Conservation (phyloP, 2,329 filamentous ascomycete genomes). For the Aspergillus alliaceus region DNA sequence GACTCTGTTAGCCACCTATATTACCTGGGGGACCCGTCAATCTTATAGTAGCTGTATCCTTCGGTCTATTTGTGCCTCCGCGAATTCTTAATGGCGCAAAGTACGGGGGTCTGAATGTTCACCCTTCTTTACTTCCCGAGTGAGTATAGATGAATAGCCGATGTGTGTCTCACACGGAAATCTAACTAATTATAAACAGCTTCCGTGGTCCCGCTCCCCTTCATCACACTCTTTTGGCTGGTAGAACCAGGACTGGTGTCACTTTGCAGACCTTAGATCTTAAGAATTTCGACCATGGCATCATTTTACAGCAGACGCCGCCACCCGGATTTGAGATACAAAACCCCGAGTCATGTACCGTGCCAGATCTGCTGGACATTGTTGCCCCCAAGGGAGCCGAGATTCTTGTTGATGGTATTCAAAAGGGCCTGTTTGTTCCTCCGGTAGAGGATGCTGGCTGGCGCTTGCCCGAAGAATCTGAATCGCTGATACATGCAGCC, state of each 20-base stretch:
- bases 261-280: slow-evolving; percentile 84
- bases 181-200: slow-evolving; percentile 41
- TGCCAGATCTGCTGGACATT: slow-evolving; percentile 51
- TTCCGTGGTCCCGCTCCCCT: slow-evolving; percentile 84
- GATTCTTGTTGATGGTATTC: slow-evolving; percentile 69
- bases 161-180: neutral
- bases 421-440: slow-evolving; percentile 63
- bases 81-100: slow-evolving; percentile 68
- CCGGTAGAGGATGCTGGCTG: slow-evolving; percentile 48
- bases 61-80: slow-evolving; percentile 82
- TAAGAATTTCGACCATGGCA: slow-evolving; percentile 73
- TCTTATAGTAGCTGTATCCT: slow-evolving; percentile 88
- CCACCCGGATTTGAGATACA: slow-evolving; percentile 55
- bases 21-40: slow-evolving; percentile 56
- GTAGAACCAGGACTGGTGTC: slow-evolving; percentile 66
- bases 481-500: slow-evolving; percentile 57
- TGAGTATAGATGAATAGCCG: slow-evolving; percentile 38
- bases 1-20: slow-evolving; percentile 53
- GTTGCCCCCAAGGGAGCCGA: slow-evolving; percentile 66
- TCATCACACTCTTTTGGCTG: slow-evolving; percentile 74
- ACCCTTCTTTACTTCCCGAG: slow-evolving; percentile 88
- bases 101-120: slow-evolving; percentile 90
- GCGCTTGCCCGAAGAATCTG: slow-evolving; percentile 22
- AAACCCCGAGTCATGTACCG: slow-evolving; percentile 48
- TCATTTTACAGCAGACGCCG: slow-evolving; percentile 69